Base-by-base conservation (phyloP, 768 basidiomycete genomes). In the Auricularia sp. region DNA sequence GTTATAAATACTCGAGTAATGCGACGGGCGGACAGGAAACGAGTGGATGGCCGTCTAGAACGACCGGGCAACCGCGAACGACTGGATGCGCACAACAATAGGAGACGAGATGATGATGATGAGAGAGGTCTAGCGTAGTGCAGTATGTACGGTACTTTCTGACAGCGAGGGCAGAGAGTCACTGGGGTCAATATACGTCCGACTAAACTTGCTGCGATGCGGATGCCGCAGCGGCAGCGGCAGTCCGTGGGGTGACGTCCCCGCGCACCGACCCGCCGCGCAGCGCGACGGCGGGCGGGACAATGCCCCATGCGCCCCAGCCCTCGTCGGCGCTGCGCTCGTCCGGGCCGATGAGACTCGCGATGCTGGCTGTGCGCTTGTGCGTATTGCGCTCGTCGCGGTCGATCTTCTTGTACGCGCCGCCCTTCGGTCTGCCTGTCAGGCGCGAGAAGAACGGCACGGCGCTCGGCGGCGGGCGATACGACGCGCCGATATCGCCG, bases 351-450 rank as follows among this genome's bases (percentile, higher is more conserved):
- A 92, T 90, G 66, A 92, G 75, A 71, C 89, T 91, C 13, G 87
- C 89, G 67, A 93, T 93, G 68, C 88, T 90, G 24, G 91, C 91
- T 1, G 90, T 92, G 71, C 92, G 91, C 42, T 83, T 77, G 73
- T 92, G 91, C 36, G 78, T 81, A 14, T 42, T 42, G 39, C 39
- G 39, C 39, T 42, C 39, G 8, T 42, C 39, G 39, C 39, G 39
- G 39, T 42, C 39, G 39, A 42, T 14, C 8, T 92, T 90, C 68
- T 79, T 80, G 63, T 74, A 75, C 63, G 68, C 67, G 63, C 72
- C 67, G 63, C 69, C 39, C 39, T 42, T 69, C 64, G 62, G 62
- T 34, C 68, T 39, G 64, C 65, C 42, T 58, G 65, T 44, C 39
- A 67, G 63, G 35, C 64, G 47, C 39, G 63, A 51, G 68, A 77